These are phyloP conservation scores for Beauveria scarabaeidicola DNA, from an alignment of 2,329 filamentous ascomycete species.

Conservation along the genomic window DNA sequence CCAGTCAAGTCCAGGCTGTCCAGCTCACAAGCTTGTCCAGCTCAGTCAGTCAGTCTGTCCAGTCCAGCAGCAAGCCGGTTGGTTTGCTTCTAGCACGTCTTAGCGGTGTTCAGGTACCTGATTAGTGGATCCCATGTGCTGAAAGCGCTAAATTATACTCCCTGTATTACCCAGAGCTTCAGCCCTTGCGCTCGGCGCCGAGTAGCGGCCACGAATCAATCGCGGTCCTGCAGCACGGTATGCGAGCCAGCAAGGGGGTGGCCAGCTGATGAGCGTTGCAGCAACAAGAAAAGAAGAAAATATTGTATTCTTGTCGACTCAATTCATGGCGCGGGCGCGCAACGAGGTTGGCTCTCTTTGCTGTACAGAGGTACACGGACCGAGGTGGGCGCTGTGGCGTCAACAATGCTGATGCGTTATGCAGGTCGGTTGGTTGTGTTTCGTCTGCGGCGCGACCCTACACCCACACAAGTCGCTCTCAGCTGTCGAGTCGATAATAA, in stretches of 20 bases:
- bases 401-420: not conserved
- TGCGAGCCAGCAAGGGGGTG: not conserved
- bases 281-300: not conserved
- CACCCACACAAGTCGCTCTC: slow-evolving; percentile 5
- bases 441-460: not conserved
- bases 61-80: not conserved
- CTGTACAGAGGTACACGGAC: not conserved
- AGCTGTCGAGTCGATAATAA: slow-evolving; percentile 1
- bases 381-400: not conserved
- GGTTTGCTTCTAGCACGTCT: not conserved
- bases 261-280: not conserved
- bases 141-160: not conserved
- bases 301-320: not conserved
- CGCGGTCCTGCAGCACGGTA: not conserved
- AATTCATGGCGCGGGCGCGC: not conserved
- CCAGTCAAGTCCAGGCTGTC: too few species aligned
- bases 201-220: slow-evolving; percentile 4
- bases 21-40: too few species aligned
- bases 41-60: too few species aligned
- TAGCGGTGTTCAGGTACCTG: not conserved
- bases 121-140: not conserved
- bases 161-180: too few species aligned
- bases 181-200: not conserved
- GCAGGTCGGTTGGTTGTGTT: not conserved
- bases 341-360: not conserved